Evolutionary conservation across 225 moss, liverwort and hornwort species (phyloP), one percentile per base, ranked within the genome.

Genomic region (Physcomitrellopsis africana): DNA sequence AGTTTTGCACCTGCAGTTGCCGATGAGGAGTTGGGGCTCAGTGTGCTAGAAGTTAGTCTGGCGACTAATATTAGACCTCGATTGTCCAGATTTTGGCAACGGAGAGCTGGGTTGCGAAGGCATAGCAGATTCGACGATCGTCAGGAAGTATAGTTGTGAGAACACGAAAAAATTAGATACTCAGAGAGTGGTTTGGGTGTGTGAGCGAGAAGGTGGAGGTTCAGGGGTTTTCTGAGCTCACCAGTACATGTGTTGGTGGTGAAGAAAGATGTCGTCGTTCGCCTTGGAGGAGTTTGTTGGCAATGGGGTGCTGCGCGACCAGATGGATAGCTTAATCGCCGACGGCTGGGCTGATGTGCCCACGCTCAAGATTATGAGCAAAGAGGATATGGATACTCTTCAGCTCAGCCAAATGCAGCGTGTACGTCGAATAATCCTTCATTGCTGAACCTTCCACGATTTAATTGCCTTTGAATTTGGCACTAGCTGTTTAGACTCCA

Each of bases 291-390:
- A 93, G 59, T 96, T 96, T 16, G 89, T 86, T 8, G 96, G 96
- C 56, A 68, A 79, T 8, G 96, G 93, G 42, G 90, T 73, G 65
- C 64, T 96, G 86, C 83, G 75, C 56, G 83, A 81, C 8, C 63
- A 77, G 49, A 58, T 66, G 18, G 79, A 82, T 12, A 67, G 71
- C 61, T 75, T 96, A 63, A 66, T 82, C 23, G 85, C 71, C 1
- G 92, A 92, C 17, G 96, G 96, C 0, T 96, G 96, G 96, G 94
- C 84, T 45, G 96, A 96, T 76, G 94, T 92, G 13, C 94, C 94
- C 13, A 92, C 96, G 3, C 66, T 96, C 23, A 96, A 96, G 88
- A 79, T 91, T 79, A 94, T 96, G 80, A 84, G 54, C 53, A 68
- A 80, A 11, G 54, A 89, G 9, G 96, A 96, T 9, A 94, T 96